Conservation (phyloP, 2,329 filamentous ascomycete species). For the Paraphaeosphaeria sporulosa region DNA sequence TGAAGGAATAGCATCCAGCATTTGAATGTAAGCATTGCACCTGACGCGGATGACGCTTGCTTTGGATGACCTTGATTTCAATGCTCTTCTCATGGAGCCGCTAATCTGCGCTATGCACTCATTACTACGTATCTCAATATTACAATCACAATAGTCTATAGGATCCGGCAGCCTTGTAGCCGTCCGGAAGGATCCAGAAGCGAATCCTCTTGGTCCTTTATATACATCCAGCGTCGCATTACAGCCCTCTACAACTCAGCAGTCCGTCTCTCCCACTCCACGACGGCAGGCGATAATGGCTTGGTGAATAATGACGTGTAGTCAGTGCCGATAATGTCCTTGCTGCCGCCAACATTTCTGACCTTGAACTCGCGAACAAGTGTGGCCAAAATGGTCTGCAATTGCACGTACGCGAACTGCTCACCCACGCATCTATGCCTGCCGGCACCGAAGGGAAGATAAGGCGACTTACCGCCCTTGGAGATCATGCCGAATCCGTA, state of each 20-base stretch:
- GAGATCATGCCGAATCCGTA: conserved; percentile 93
- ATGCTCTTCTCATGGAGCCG: not conserved
- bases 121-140: conserved; percentile 18
- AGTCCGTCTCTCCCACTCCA: conserved; percentile 76
- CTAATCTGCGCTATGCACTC: conserved; percentile 6
- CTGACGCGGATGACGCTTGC: not conserved
- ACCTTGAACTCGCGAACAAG: conserved; percentile 83
- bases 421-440: conserved; percentile 95
- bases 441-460: conserved; percentile 92
- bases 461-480: conserved; percentile 89
- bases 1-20: not conserved
- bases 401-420: conserved; percentile 92
- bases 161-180: not conserved
- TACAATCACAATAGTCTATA: conserved; percentile 12
- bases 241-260: conserved; percentile 33
- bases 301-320: conserved; percentile 62
- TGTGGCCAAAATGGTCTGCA: conserved; percentile 82
- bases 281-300: conserved; percentile 58
- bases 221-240: not conserved
- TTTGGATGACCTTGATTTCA: not conserved
- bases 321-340: conserved; percentile 73
- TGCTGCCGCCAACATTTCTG: conserved; percentile 74
- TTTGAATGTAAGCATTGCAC: not conserved
- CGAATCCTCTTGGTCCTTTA: not conserved
- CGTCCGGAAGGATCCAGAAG: conserved; percentile 2